These are phyloP conservation scores for Xylariales sp. DNA, from an alignment of 2,329 filamentous ascomycete genomes.

Conservation along the genomic window DNA sequence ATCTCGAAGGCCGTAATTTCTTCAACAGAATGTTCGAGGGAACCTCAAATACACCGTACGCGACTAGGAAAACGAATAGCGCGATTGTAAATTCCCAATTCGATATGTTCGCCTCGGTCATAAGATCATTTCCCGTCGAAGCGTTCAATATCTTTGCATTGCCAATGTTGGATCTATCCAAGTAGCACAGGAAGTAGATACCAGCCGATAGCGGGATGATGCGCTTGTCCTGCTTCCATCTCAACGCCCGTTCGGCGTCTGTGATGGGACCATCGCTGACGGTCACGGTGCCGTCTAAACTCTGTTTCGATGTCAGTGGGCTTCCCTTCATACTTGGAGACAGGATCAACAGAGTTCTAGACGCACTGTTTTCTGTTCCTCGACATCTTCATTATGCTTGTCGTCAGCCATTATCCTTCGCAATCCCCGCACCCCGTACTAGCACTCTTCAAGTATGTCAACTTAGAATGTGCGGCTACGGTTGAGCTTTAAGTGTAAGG, in stretches of 20 bases:
- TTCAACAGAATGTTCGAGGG: constrained; percentile 75
- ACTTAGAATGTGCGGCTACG: too few relatives aligned
- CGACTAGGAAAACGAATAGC: constrained; percentile 52
- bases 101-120: constrained; percentile 48
- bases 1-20: constrained; percentile 70
- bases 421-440: too few relatives aligned
- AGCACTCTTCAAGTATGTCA: background rate
- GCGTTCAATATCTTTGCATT: constrained; percentile 55
- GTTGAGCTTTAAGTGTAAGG: background rate
- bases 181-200: constrained; percentile 67
- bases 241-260: constrained; percentile 44
- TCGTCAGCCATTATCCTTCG: constrained; percentile 26
- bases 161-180: constrained; percentile 66
- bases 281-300: constrained; percentile 24
- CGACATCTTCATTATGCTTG: constrained; percentile 31
- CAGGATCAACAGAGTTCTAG: too few relatives aligned
- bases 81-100: constrained; percentile 51
- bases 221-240: constrained; percentile 62
- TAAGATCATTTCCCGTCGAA: constrained; percentile 51
- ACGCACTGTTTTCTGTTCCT: constrained; percentile 28
- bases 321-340: background rate
- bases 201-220: constrained; percentile 64
- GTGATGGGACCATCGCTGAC: constrained; percentile 43
- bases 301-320: constrained; percentile 34
- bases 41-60: constrained; percentile 66